Base-by-base conservation (phyloP, 257 asterid species). In the Linderniella brevidens region DNA sequence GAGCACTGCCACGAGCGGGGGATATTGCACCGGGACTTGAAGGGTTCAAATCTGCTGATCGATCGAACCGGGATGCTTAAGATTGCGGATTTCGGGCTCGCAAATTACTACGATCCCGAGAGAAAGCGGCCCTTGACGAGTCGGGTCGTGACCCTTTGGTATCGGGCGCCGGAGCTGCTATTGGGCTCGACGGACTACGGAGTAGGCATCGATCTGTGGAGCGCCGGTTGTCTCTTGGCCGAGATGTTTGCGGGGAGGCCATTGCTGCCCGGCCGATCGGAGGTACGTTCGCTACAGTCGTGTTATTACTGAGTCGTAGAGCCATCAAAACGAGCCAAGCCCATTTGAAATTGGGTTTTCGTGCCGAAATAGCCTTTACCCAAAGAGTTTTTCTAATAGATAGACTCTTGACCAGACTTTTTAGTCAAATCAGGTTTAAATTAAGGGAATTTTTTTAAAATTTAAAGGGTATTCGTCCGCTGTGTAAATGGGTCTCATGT, bases 121-220 rank as follows among this genome's bases (percentile, higher is more conserved):
- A 78, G 58, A 47, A 68, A 35, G 45, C 77, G 64, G 38, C 92
- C 79, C 17, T 59, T 78, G 11, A 85, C 96, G 35, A 85, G 60
- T 55, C 73, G 88, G 14, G 96, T 85, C 13, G 96, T 85, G 57
- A 85, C 96, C 3, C 85, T 85, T 51, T 85, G 95, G 95, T 80
- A 85, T 11, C 53, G 93, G 55, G 92, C 93, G 6, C 93, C 92
- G 0, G 93, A 85, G 72, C 70, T 85, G 17, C 68, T 85, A n/a
- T 19, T 85, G 8, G 96, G 93, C 9, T 62, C 93, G 5, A 81
- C 92, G 0, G 82, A 85, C 11, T 85, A 85, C 58, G 93, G 93
- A 16, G 32, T 54, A 17, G 93, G 85, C 0, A 76, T 78, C 36
- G 96, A 85, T 71, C 77, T 85, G 13, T 85, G 93, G 96, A 85